These are phyloP conservation scores for Hypomyces perniciosus DNA, from an alignment of 2,329 filamentous ascomycete species.

Conservation along the genomic window DNA sequence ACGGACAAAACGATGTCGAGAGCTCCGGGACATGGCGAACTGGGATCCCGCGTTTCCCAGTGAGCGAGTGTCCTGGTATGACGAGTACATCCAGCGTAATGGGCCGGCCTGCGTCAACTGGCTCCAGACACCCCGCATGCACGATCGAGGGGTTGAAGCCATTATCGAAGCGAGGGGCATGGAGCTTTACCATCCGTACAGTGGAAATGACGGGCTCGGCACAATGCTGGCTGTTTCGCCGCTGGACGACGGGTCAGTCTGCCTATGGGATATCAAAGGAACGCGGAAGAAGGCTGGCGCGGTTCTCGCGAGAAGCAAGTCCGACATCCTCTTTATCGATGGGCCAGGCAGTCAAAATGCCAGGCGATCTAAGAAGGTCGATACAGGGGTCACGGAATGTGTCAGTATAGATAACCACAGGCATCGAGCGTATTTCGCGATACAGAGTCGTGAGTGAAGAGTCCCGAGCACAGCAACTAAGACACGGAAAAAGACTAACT, in stretches of 20 bases:
- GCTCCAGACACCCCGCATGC: slow-evolving; percentile 58
- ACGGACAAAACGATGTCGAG: slow-evolving; percentile 17
- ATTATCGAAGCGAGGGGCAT: slow-evolving; percentile 66
- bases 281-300: slow-evolving; percentile 50
- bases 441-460: slow-evolving; percentile 56
- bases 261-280: slow-evolving; percentile 71
- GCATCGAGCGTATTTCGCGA: slow-evolving; percentile 70
- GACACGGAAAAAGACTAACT: slow-evolving; percentile 1
- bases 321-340: slow-evolving; percentile 61
- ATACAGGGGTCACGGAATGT: slow-evolving; percentile 69
- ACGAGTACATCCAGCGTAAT: slow-evolving; percentile 80
- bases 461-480: background rate
- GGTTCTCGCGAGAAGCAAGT: slow-evolving; percentile 58
- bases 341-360: slow-evolving; percentile 39
- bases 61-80: slow-evolving; percentile 77
- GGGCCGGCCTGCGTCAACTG: slow-evolving; percentile 69
- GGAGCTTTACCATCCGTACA: slow-evolving; percentile 54
- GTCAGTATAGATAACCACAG: slow-evolving; percentile 68
- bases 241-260: slow-evolving; percentile 81
- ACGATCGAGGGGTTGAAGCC: slow-evolving; percentile 36
- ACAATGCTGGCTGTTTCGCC: slow-evolving; percentile 62
- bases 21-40: slow-evolving; percentile 57
- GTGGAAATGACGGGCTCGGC: slow-evolving; percentile 40
- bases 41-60: slow-evolving; percentile 75
- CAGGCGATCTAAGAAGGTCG: slow-evolving; percentile 57